phyloP scores from a whole-genome alignment of 1,284 basidiomycete genomes.

The Papiliotrema nemorosa region DNA sequence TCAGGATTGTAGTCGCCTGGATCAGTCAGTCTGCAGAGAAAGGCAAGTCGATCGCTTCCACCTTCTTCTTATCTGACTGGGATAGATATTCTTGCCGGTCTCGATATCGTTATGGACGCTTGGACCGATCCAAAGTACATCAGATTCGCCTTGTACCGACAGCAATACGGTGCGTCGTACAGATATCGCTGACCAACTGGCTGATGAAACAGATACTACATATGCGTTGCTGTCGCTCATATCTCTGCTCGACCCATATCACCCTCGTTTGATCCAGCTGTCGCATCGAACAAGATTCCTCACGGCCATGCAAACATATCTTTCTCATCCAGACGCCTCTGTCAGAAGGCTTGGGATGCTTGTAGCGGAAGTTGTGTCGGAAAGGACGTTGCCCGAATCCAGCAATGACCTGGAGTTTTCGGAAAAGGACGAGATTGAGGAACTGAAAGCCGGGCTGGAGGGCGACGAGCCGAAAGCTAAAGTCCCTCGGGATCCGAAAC shows the following conservation, averaged over 20 bases:
- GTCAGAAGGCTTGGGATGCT: slow-evolving; percentile 92
- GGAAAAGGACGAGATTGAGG: slow-evolving; percentile 35
- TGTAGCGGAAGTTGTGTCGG: slow-evolving; percentile 66
- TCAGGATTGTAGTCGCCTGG: slow-evolving; percentile 38
- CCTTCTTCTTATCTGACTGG: too few relatives aligned
- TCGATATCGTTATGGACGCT: slow-evolving; percentile 29
- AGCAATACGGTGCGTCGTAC: slow-evolving; percentile 40
- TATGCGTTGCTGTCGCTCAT: slow-evolving; percentile 63
- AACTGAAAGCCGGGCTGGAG: slow-evolving; percentile 39
- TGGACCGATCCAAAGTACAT: slow-evolving; percentile 50
- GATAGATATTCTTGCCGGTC: too few relatives aligned
- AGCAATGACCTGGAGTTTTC: slow-evolving; percentile 6
- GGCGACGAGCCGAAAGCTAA: slow-evolving; percentile 26
- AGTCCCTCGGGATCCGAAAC: slow-evolving; percentile 54
- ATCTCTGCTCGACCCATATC: slow-evolving; percentile 58
- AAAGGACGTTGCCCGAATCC: slow-evolving; percentile 29
- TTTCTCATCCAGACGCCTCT: slow-evolving; percentile 69
- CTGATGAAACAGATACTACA: slow-evolving; percentile 66
- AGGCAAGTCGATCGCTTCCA: slow-evolving; percentile 10
- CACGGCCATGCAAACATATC: slow-evolving; percentile 67
- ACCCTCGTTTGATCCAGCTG: slow-evolving; percentile 46
- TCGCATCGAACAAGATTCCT: slow-evolving; percentile 63
- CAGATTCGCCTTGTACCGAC: slow-evolving; percentile 40
- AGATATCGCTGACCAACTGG: background rate
- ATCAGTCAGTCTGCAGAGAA: slow-evolving; percentile 15